Base-by-base conservation (phyloP, 805 yeast genomes). In the Candida stauntonica region DNA sequence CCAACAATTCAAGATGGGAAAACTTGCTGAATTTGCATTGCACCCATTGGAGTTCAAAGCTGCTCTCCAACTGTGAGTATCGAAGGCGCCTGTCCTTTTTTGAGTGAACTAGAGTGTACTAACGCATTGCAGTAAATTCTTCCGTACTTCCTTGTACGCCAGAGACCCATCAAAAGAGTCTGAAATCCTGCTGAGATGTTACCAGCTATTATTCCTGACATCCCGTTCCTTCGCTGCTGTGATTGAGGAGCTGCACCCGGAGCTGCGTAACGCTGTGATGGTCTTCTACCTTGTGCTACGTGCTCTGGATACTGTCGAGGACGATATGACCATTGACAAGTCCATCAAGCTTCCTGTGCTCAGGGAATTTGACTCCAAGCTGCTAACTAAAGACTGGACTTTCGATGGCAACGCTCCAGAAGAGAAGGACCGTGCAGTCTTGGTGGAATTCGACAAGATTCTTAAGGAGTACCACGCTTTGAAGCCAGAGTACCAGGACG, bases 151-250 rank as follows among this genome's bases (percentile, higher is more conserved):
- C 2, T 45, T 64, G 26, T 68, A 64, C 48, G 66, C 68, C 18
- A 59, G 58, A 31, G 58, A 63, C 32, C 54, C 51, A 20, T n/a
- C 50, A 6, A 45, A 29, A 7, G 76, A 67, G 38, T 41, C 73
- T 0, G 63, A 64, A n/a, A 62, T 72, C 14, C 64, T 82, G 49
- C 63, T 58, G 43, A 66, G 74, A 60, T 87, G 97, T 60, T 86
- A 79, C 57, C 70, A 75, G 43, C 66, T 87, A 43, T 67, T 93
- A 43, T 63, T 67, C 23, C 41, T 63, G 41, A 84, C 98, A 0
- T 89, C 97, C 13, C 75, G 99, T 47, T 87, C 97, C 4, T 93
- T 93, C 60, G 88, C 83, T n/a, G 86, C 95, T 0, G 99, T 93
- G 17, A 91, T 91, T 54, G 73, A 75, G 68, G 96, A 93, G 60